phyloP scores from a whole-genome alignment of 139 green algal genomes.

The Chlorella sorokiniana region DNA sequence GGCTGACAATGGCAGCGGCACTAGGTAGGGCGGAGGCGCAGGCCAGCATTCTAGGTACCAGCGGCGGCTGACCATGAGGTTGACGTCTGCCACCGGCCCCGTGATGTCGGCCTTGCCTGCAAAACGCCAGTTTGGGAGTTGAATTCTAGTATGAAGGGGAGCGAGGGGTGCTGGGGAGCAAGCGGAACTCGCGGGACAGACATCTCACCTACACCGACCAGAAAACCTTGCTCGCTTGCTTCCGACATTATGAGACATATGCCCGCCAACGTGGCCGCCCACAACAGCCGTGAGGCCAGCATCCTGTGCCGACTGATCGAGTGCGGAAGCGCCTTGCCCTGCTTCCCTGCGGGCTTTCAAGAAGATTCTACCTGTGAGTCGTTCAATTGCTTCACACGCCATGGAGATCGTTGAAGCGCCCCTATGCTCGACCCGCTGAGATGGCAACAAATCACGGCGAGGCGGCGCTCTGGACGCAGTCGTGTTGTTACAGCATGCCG shows the following conservation, averaged over 20 bases:
- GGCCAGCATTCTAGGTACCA: background rate
- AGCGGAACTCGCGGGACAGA: background rate
- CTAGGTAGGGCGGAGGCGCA: background rate
- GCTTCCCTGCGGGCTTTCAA: too few relatives aligned
- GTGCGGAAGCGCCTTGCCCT: too few relatives aligned
- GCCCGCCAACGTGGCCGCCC: background rate
- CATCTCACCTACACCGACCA: constrained; percentile 12
- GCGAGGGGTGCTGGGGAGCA: background rate
- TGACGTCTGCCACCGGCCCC: constrained; percentile 79
- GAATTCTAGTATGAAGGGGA: background rate
- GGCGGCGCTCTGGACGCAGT: too few relatives aligned
- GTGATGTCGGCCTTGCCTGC: constrained; percentile 80
- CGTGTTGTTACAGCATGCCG: too few relatives aligned
- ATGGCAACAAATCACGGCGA: too few relatives aligned
- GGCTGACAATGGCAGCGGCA: background rate
- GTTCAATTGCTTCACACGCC: too few relatives aligned
- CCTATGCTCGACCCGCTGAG: too few relatives aligned
- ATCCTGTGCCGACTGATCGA: background rate
- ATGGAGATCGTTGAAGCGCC: too few relatives aligned
- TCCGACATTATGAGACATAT: background rate
- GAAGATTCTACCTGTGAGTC: too few relatives aligned
- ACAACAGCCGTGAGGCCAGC: background rate
- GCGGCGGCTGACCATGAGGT: constrained; percentile 75
- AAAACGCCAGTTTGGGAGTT: too few relatives aligned
- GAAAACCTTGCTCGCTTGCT: background rate